Base-by-base conservation (phyloP, 495 filamentous ascomycete genomes). In the Apiosordaria backusii region DNA sequence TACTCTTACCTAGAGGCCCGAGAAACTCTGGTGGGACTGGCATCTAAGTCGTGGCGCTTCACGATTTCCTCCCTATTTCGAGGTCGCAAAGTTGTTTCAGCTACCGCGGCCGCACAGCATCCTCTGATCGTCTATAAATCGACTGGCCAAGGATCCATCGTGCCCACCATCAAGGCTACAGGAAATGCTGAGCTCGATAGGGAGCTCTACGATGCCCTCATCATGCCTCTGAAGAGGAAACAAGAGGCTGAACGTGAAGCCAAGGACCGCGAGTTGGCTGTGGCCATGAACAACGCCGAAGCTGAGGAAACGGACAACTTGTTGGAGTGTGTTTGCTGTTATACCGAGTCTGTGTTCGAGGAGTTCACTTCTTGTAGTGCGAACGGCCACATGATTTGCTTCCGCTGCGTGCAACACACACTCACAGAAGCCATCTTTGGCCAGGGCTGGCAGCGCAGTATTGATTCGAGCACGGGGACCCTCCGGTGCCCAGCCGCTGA, bases 291-390 rank as follows among this genome's bases (percentile, higher is more conserved):
- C 75, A 87, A 85, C 23, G 77, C 80, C 50, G 90, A 97, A 69
- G 94, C 95, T 4, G 86, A 90, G 70, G 80, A 84, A 27, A 84
- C 81, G 5, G 83, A 88, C 27, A 88, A 87, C 24, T 74, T 93
- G 19, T 89, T 92, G 69, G 95, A 98, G 72, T 99, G 95, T 75
- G 88, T 89, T 70, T 97, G 94, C 78, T 99, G 95, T 78, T 95
- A 90, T 69, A 84, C 84, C 27, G 86, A 92, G 35, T 86, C 83
- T 50, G 80, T 90, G 0, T 96, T 96, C 68, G 91, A 97, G 74
- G 88, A 92, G 75, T 84, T 96, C 22, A 86, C 91, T 7, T 85
- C 88, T 1, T 99, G 95, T 72, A 86, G 80, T 69, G 77, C 82
- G 50, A 82, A 85, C 27, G 86, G 86, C 22, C 95, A 99, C 80